These are phyloP conservation scores for Fraxinus cuspidata DNA, from an alignment of 257 asterid species.

Conservation along the genomic window DNA sequence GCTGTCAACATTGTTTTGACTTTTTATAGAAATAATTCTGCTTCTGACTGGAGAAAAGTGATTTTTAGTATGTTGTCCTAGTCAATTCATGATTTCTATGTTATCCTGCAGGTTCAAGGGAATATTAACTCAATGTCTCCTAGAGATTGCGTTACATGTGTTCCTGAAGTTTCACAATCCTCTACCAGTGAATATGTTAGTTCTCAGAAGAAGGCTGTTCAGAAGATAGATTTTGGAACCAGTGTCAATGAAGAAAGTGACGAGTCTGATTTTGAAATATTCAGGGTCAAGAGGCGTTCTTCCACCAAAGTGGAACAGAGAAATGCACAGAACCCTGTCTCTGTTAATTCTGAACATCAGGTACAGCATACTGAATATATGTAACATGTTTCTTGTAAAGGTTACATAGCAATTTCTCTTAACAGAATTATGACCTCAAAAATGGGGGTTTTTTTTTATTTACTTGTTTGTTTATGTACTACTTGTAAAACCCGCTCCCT, in stretches of 20 bases:
- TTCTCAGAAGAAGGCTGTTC: slow-evolving; percentile 31
- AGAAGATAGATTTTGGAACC: slow-evolving; percentile 32
- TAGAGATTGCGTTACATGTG: slow-evolving; percentile 26
- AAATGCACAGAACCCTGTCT: slow-evolving; percentile 36
- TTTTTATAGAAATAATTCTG: background rate
- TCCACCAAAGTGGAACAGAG: slow-evolving; percentile 55
- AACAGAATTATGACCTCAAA: slow-evolving; percentile 6
- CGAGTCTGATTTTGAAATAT: slow-evolving; percentile 82
- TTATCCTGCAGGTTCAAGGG: slow-evolving; percentile 37
- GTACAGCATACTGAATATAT: slow-evolving; percentile 34
- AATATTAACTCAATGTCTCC: slow-evolving; percentile 28
- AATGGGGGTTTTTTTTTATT: background rate
- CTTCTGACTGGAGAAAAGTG: background rate
- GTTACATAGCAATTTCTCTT: slow-evolving; percentile 1
- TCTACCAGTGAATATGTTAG: slow-evolving; percentile 29
- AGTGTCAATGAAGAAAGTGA: slow-evolving; percentile 54
- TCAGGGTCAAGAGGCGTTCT: slow-evolving; percentile 83
- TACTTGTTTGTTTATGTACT: slow-evolving; percentile 9
- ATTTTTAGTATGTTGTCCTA: slow-evolving; percentile 3
- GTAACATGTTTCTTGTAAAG: background rate
- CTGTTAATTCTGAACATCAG: slow-evolving; percentile 57
- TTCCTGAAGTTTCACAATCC: slow-evolving; percentile 38
- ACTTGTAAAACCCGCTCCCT: background rate
- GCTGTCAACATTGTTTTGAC: background rate
- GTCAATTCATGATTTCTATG: slow-evolving; percentile 19